Percentiles rank a stretch among this genome's conserved stretches.
phyloP scores from a whole-genome alignment of 352 stramenopile genomes.

The Phytophthora crassamura region DNA sequence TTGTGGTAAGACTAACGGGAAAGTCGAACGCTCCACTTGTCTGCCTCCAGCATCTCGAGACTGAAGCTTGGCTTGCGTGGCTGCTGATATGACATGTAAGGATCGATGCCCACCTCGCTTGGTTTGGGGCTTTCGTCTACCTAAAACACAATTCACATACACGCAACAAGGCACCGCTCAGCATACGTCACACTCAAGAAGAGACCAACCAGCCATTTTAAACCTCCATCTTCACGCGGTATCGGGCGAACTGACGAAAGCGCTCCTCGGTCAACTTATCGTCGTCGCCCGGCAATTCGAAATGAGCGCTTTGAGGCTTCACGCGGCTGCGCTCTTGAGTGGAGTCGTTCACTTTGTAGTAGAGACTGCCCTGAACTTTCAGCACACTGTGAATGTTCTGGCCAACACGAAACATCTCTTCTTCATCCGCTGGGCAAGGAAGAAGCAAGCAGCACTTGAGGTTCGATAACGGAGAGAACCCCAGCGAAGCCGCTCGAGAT shows the following conservation, averaged over 20 bases:
- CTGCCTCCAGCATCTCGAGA: slow-evolving; percentile 59
- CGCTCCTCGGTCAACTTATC: slow-evolving; percentile 71
- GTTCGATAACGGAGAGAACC: slow-evolving; percentile 43
- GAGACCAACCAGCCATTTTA: slow-evolving; percentile 51
- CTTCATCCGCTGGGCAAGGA: slow-evolving; percentile 56
- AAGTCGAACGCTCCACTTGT: slow-evolving; percentile 35
- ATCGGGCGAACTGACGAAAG: slow-evolving; percentile 70
- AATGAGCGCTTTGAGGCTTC: slow-evolving; percentile 7
- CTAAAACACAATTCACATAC: background rate
- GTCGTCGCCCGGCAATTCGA: slow-evolving; percentile 53
- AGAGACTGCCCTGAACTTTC: slow-evolving; percentile 70
- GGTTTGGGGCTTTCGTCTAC: slow-evolving; percentile 8
- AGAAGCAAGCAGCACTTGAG: slow-evolving; percentile 79
- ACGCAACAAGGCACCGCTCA: background rate
- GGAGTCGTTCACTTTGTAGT: slow-evolving; percentile 57
- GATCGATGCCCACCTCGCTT: slow-evolving; percentile 41
- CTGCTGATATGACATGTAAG: slow-evolving; percentile 72
- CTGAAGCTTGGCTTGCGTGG: slow-evolving; percentile 62
- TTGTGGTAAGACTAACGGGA: too few species aligned
- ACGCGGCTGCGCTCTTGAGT: background rate
- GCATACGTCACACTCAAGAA: too few species aligned
- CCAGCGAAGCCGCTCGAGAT: slow-evolving; percentile 40
- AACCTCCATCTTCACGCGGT: slow-evolving; percentile 57
- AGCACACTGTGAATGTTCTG: slow-evolving; percentile 73
- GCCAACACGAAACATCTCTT: slow-evolving; percentile 80